Conservation (phyloP, 2,329 filamentous ascomycete species). For the Fusarium piperis region DNA sequence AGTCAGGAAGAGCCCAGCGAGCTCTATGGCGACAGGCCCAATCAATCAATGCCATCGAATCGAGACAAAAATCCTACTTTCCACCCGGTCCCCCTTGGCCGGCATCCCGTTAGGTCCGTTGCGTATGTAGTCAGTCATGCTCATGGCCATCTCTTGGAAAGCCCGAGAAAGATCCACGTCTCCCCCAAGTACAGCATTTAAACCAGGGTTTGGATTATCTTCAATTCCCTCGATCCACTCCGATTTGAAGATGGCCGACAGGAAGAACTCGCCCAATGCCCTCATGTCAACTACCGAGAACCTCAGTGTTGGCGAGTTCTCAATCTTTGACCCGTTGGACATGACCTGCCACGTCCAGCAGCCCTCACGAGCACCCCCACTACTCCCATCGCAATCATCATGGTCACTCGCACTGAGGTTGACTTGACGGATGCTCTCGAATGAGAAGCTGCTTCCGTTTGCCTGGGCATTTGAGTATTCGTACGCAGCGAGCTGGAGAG, state of each 20-base stretch:
- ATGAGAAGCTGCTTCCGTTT: conserved; percentile 15
- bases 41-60: conserved; percentile 8
- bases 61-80: conserved; percentile 3
- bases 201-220: conserved; percentile 5
- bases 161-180: conserved; percentile 4
- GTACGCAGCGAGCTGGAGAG: neutral
- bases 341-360: neutral
- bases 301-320: neutral
- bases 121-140: conserved; percentile 21
- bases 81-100: neutral
- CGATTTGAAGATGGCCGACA: neutral
- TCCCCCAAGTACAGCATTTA: conserved; percentile 8
- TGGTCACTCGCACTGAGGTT: neutral
- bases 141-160: conserved; percentile 7
- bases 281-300: neutral
- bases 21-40: conserved; percentile 2
- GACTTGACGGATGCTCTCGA: neutral
- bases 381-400: neutral
- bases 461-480: neutral
- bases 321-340: neutral
- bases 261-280: neutral
- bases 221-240: conserved; percentile 5
- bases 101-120: neutral
- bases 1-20: neutral
- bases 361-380: neutral